Evolutionary conservation across 2,329 filamentous ascomycete species (phyloP).

Genomic region (Fusarium redolens): DNA sequence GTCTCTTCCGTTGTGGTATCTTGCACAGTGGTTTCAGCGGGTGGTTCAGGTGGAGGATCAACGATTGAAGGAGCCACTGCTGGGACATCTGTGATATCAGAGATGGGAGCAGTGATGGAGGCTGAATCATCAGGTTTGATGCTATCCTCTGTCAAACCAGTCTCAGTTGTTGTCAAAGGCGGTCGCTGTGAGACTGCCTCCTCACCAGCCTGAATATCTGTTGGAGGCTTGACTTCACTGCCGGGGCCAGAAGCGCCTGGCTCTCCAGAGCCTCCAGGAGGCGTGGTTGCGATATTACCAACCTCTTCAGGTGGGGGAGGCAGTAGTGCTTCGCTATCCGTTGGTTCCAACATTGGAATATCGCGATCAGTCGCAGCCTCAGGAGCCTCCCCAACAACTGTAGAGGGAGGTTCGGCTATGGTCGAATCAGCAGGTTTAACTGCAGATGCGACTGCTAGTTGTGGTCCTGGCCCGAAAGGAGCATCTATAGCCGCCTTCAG

Average conservation of each 20-base stretch:
- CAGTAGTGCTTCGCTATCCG: constrained; percentile 42
- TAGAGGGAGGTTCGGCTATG: constrained; percentile 49
- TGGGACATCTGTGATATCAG: constrained; percentile 47
- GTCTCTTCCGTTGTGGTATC: not conserved
- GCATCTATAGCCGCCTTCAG: constrained; percentile 23
- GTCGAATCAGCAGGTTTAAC: constrained; percentile 34
- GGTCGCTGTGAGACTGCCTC: constrained; percentile 38
- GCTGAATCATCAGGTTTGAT: constrained; percentile 55
- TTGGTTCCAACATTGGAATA: constrained; percentile 36
- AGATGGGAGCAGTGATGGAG: constrained; percentile 46
- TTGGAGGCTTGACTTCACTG: constrained; percentile 42
- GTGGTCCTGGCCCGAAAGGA: constrained; percentile 16
- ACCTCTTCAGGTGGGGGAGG: constrained; percentile 55
- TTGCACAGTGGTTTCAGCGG: constrained; percentile 31
- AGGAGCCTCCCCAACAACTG: constrained; percentile 47
- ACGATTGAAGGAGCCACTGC: constrained; percentile 40
- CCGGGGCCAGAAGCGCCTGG: constrained; percentile 39
- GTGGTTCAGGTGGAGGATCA: constrained; percentile 23
- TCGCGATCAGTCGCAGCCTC: constrained; percentile 44
- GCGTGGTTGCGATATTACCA: constrained; percentile 53
- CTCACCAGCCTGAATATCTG: constrained; percentile 39
- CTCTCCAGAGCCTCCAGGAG: constrained; percentile 45
- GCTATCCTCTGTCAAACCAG: constrained; percentile 52
- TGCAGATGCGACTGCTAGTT: constrained; percentile 1
- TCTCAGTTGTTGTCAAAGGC: constrained; percentile 45